Percentiles rank a stretch among this genome's conserved stretches.
phyloP scores from a whole-genome alignment of 306 rosid species.

The Erythrophleum fordii region DNA sequence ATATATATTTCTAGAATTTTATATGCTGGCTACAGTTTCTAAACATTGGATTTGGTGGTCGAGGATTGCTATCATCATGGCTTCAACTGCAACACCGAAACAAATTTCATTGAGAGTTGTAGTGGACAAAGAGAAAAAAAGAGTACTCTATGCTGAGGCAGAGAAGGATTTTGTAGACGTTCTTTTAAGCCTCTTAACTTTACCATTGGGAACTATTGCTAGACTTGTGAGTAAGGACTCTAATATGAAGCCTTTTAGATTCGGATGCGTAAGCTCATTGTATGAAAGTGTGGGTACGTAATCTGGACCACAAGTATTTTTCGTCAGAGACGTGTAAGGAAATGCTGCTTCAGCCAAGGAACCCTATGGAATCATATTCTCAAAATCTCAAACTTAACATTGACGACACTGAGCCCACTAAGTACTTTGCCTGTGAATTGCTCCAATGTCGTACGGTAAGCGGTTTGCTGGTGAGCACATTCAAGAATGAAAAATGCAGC shows the following conservation, averaged over 20 bases:
- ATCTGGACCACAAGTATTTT: not conserved
- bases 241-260: not conserved
- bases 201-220: slow-evolving; percentile 34
- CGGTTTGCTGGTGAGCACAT: not conserved
- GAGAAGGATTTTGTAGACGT: slow-evolving; percentile 39
- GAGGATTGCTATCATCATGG: not conserved
- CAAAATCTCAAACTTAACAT: not conserved
- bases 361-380: not conserved
- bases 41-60: too few relatives aligned
- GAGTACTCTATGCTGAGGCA: slow-evolving; percentile 36
- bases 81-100: not conserved
- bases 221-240: slow-evolving; percentile 11
- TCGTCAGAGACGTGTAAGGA: not conserved
- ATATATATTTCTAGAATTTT: too few relatives aligned
- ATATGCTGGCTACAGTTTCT: too few relatives aligned
- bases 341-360: slow-evolving; percentile 19
- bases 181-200: slow-evolving; percentile 26
- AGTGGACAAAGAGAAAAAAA: not conserved
- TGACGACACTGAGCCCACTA: slow-evolving; percentile 22
- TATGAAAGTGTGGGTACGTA: not conserved
- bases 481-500: not conserved
- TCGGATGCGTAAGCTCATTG: not conserved
- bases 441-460: too few relatives aligned
- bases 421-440: not conserved
- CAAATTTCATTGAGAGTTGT: not conserved